Evolutionary conservation across 2,329 filamentous ascomycete genomes (phyloP).

Genomic region (Macrophomina phaseolina): DNA sequence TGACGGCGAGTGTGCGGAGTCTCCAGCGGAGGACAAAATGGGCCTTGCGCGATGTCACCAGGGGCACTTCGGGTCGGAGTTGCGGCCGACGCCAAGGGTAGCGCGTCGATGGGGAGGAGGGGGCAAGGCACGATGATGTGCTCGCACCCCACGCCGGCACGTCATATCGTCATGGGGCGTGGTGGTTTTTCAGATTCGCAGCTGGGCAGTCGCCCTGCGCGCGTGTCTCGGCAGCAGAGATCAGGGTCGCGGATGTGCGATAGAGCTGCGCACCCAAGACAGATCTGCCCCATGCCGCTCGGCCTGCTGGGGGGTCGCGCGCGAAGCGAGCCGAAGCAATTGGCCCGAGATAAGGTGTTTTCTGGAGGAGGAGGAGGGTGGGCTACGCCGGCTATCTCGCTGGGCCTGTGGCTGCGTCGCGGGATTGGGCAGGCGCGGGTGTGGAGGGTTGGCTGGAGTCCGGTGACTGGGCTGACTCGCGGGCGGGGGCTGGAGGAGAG

Average conservation of each 20-base stretch:
- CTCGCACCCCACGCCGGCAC: slow-evolving; percentile 7
- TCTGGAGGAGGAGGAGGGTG: background rate
- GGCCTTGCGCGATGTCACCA: background rate
- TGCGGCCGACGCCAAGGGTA: slow-evolving; percentile 6
- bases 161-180: slow-evolving; percentile 6
- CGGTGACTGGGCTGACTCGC: background rate
- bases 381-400: slow-evolving; percentile 1
- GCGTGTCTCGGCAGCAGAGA: background rate
- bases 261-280: background rate
- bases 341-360: slow-evolving; percentile 14
- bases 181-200: background rate
- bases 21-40: slow-evolving; percentile 13
- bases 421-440: background rate
- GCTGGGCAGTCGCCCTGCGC: background rate
- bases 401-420: background rate
- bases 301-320: background rate
- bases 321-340: slow-evolving; percentile 12
- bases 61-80: slow-evolving; percentile 11
- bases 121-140: background rate
- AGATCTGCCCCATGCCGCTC: background rate
- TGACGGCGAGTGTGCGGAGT: slow-evolving; percentile 7
- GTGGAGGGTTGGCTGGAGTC: background rate
- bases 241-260: background rate
- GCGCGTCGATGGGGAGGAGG: background rate
- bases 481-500: background rate